Conservation (phyloP, 2,329 filamentous ascomycete species). For the Coniochaeta pulveracea region DNA sequence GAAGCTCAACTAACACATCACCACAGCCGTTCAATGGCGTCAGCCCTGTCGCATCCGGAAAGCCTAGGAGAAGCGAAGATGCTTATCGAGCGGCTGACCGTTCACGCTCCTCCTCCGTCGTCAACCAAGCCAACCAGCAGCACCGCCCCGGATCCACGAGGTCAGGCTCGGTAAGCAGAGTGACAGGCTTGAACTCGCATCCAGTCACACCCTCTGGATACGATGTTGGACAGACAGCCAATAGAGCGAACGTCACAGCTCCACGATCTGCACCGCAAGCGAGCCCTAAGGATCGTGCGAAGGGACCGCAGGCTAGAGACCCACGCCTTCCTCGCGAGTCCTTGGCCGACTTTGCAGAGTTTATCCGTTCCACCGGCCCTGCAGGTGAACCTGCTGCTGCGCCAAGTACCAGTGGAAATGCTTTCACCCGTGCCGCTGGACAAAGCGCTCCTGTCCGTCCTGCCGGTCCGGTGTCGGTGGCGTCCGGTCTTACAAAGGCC, state of each 20-base stretch:
- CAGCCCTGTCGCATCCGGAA: constrained; percentile 29
- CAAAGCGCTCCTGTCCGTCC: constrained; percentile 20
- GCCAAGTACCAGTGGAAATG: constrained; percentile 15
- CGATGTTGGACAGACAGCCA: constrained; percentile 9
- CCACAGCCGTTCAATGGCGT: constrained; percentile 25
- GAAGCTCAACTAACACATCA: constrained; percentile 20
- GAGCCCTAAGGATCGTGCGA: constrained; percentile 20
- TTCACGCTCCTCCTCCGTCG: constrained; percentile 37
- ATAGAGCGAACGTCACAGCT: constrained; percentile 13
- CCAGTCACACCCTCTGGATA: constrained; percentile 18
- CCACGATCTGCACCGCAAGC: constrained; percentile 20
- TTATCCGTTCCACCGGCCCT: constrained; percentile 78
- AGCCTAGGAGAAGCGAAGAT: constrained; percentile 36
- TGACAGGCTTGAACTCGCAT: constrained; percentile 25
- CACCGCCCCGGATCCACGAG: constrained; percentile 22
- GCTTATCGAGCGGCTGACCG: constrained; percentile 24
- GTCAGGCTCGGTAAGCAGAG: constrained; percentile 19
- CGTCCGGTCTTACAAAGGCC: no score
- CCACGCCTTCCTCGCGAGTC: constrained; percentile 61
- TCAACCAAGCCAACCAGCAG: constrained; percentile 18
- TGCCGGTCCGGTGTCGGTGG: constrained; percentile 16
- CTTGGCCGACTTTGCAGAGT: constrained; percentile 74
- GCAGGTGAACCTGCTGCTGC: constrained; percentile 34
- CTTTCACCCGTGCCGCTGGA: constrained; percentile 7
- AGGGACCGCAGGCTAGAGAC: constrained; percentile 48